Evolutionary conservation across 2,329 filamentous ascomycete genomes (phyloP).

Genomic region (Grosmannia penicillata): DNA sequence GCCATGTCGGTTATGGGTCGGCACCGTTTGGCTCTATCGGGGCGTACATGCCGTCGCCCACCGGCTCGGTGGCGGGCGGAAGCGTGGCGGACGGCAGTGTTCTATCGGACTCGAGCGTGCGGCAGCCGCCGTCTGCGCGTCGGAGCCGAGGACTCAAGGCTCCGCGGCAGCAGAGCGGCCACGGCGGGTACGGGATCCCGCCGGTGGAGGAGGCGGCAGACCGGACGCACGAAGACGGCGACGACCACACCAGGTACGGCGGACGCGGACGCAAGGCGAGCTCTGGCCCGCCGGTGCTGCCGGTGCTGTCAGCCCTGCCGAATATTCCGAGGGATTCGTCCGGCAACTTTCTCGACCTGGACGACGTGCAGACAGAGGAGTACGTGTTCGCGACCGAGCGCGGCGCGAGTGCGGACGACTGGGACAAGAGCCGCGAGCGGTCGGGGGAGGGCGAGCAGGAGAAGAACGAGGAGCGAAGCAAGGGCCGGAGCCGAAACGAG

Average conservation of each 20-base stretch:
- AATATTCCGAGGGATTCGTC: slow-evolving; percentile 2
- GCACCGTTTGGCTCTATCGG: slow-evolving; percentile 8
- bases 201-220: slow-evolving; percentile 14
- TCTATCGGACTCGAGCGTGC: slow-evolving; percentile 15
- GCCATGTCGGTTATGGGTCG: not conserved
- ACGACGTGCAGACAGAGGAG: slow-evolving; percentile 15
- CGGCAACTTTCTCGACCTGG: slow-evolving; percentile 13
- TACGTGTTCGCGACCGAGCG: too few relatives aligned
- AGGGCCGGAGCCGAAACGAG: slow-evolving; percentile 4
- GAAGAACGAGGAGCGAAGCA: not conserved
- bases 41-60: slow-evolving; percentile 8
- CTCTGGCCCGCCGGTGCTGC: not conserved
- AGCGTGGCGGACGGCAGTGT: slow-evolving; percentile 16
- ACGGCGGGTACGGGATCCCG: slow-evolving; percentile 4
- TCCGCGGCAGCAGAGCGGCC: slow-evolving; percentile 4
- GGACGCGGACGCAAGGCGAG: not conserved
- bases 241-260: not conserved
- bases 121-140: slow-evolving; percentile 5
- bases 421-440: slow-evolving; percentile 2
- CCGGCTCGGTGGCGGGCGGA: not conserved
- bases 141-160: not conserved
- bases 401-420: slow-evolving; percentile 10
- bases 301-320: slow-evolving; percentile 8
- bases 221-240: too few relatives aligned
- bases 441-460: not conserved